phyloP scores from a whole-genome alignment of 2,329 filamentous ascomycete species.

The Aureobasidium lini region DNA sequence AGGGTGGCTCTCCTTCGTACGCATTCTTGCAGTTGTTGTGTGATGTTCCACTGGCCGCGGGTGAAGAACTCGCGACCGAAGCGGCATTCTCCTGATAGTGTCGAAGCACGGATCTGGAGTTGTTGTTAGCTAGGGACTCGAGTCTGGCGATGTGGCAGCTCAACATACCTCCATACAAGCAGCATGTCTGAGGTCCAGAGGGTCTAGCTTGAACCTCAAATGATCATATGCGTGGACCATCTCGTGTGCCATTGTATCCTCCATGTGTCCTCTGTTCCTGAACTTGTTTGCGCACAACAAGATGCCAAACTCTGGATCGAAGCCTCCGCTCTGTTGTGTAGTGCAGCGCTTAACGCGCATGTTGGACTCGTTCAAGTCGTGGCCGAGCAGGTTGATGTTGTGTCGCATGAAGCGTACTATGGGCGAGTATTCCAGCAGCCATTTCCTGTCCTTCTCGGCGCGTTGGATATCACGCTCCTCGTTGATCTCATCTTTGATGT shows the following conservation, averaged over 20 bases:
- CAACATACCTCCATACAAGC: constrained; percentile 79
- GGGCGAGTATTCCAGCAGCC: constrained; percentile 76
- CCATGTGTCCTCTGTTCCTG: constrained; percentile 68
- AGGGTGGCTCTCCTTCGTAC: constrained; percentile 73
- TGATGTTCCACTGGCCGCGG: constrained; percentile 77
- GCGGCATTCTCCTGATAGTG: constrained; percentile 87
- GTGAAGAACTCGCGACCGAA: constrained; percentile 82
- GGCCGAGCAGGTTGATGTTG: constrained; percentile 72
- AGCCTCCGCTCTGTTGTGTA: constrained; percentile 68
- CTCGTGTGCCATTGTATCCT: constrained; percentile 50
- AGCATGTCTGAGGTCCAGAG: constrained; percentile 73
- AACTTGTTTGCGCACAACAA: constrained; percentile 89
- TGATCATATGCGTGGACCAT: constrained; percentile 18
- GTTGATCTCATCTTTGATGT: constrained; percentile 65
- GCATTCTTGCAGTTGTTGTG: constrained; percentile 89
- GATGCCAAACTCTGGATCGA: constrained; percentile 80
- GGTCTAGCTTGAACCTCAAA: constrained; percentile 70
- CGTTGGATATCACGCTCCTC: constrained; percentile 70
- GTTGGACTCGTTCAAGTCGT: constrained; percentile 63
- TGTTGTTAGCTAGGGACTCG: background rate
- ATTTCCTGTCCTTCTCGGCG: constrained; percentile 77
- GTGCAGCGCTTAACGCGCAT: constrained; percentile 78
- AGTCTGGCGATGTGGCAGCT: background rate
- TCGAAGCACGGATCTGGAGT: constrained; percentile 72
- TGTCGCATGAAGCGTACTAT: constrained; percentile 80